Percentiles rank a stretch among this genome's conserved stretches.
These are phyloP conservation scores for Serpula lacrymans DNA, from an alignment of 768 basidiomycete genomes.

Conservation along the genomic window DNA sequence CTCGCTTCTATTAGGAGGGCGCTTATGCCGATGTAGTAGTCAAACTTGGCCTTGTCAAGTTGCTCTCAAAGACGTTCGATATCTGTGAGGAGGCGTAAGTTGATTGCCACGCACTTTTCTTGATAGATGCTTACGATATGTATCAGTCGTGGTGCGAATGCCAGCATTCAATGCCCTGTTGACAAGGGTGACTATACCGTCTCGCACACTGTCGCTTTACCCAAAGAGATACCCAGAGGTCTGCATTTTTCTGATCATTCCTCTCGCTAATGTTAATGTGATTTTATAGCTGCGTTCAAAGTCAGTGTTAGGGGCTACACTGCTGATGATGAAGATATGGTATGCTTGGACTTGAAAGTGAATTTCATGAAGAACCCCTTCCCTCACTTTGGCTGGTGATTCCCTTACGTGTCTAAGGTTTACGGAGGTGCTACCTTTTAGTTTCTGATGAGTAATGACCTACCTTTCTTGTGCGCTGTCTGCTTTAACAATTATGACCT, in stretches of 20 bases:
- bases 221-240: slow-evolving; percentile 89
- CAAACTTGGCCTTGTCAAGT: slow-evolving; percentile 90
- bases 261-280: slow-evolving; percentile 3
- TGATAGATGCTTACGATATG: slow-evolving; percentile 3
- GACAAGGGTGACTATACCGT: slow-evolving; percentile 67
- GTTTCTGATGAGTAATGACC: no score
- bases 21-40: slow-evolving; percentile 87
- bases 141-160: slow-evolving; percentile 68
- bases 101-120: neutral
- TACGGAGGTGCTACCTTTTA: no score
- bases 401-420: no score
- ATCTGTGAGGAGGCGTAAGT: slow-evolving; percentile 94
- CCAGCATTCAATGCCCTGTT: slow-evolving; percentile 82
- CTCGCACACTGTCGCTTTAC: slow-evolving; percentile 78
- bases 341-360: slow-evolving; percentile 78
- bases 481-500: no score
- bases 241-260: slow-evolving; percentile 10
- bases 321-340: slow-evolving; percentile 64
- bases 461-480: no score
- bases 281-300: slow-evolving; percentile 71
- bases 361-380: slow-evolving; percentile 59
- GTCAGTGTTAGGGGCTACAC: slow-evolving; percentile 72
- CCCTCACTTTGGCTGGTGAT: slow-evolving; percentile 24
- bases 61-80: slow-evolving; percentile 82
- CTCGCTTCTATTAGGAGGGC: slow-evolving; percentile 71